Conservation (phyloP, 768 basidiomycete genomes). For the Trametes gibbosa region DNA sequence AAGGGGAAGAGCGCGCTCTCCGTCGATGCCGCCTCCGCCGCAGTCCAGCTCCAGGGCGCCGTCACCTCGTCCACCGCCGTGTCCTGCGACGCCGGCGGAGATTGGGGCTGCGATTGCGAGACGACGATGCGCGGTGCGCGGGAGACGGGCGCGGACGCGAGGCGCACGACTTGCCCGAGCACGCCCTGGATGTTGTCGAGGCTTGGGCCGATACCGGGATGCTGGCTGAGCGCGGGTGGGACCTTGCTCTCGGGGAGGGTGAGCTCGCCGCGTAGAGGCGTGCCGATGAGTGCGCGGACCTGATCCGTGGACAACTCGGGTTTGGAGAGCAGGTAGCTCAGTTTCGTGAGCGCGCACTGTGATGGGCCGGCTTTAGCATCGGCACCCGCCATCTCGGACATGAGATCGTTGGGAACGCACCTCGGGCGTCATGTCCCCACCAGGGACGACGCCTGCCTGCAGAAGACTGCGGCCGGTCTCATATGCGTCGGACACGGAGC, state of each 20-base stretch:
- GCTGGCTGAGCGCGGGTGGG: slow-evolving; percentile 42
- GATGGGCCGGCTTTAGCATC: background rate
- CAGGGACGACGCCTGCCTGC: slow-evolving; percentile 75
- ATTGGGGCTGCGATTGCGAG: slow-evolving; percentile 30
- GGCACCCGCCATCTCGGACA: background rate
- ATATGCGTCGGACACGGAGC: slow-evolving; percentile 82
- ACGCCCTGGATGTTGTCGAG: slow-evolving; percentile 62
- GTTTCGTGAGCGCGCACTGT: slow-evolving; percentile 87
- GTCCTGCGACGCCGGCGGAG: slow-evolving; percentile 36
- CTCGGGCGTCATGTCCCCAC: slow-evolving; percentile 96
- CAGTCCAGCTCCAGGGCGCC: slow-evolving; percentile 79
- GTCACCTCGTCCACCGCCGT: slow-evolving; percentile 26
- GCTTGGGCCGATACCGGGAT: slow-evolving; percentile 42
- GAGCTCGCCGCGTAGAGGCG: slow-evolving; percentile 86
- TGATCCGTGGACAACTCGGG: slow-evolving; percentile 64
- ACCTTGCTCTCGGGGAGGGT: slow-evolving; percentile 46
- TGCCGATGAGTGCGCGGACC: slow-evolving; percentile 72
- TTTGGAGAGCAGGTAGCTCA: slow-evolving; percentile 88
- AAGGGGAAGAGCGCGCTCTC: slow-evolving; percentile 74
- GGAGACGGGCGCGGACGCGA: slow-evolving; percentile 43
- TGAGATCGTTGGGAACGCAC: slow-evolving; percentile 34
- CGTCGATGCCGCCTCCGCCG: slow-evolving; percentile 66
- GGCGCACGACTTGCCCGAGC: slow-evolving; percentile 65
- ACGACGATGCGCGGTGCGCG: slow-evolving; percentile 35
- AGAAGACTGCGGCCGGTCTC: slow-evolving; percentile 72